Conservation (phyloP, 1,139 yeast genomes). For the Hyphopichia buzzinii region DNA sequence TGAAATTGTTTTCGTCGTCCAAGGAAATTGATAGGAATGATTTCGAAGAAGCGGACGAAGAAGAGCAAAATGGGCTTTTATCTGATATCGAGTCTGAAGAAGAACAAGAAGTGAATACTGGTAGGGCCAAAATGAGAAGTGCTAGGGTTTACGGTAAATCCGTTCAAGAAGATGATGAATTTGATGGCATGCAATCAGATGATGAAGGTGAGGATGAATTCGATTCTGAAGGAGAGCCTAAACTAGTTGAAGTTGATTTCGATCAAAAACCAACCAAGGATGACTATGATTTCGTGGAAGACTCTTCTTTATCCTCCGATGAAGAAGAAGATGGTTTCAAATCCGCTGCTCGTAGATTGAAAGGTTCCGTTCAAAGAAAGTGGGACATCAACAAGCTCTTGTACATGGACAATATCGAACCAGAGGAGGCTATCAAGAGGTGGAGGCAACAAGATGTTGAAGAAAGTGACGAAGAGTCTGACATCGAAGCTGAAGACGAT, state of each 20-base stretch:
- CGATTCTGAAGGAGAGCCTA: slow-evolving; percentile 32
- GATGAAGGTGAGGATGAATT: slow-evolving; percentile 39
- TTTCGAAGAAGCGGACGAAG: slow-evolving; percentile 34
- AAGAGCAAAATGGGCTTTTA: slow-evolving; percentile 33
- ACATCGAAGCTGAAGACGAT: slow-evolving; percentile 48
- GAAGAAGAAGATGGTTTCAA: slow-evolving; percentile 35
- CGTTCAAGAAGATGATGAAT: slow-evolving; percentile 49
- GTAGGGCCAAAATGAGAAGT: slow-evolving; percentile 59
- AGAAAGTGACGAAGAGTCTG: slow-evolving; percentile 47
- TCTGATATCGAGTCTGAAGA: slow-evolving; percentile 29
- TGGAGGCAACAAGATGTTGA: slow-evolving; percentile 59
- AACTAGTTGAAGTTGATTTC: slow-evolving; percentile 51
- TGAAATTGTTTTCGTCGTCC: slow-evolving; percentile 66
- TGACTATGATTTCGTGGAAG: slow-evolving; percentile 52
- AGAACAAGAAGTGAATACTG: slow-evolving; percentile 38
- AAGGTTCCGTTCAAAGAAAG: slow-evolving; percentile 39
- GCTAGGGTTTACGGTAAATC: slow-evolving; percentile 61
- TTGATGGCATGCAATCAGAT: slow-evolving; percentile 32
- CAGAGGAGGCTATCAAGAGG: slow-evolving; percentile 69
- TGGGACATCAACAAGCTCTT: slow-evolving; percentile 84
- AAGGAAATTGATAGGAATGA: slow-evolving; percentile 48
- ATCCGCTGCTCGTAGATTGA: slow-evolving; percentile 45
- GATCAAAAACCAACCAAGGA: slow-evolving; percentile 30
- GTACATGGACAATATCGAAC: slow-evolving; percentile 73
- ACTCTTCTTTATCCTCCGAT: slow-evolving; percentile 42